Evolutionary conservation across 2,329 filamentous ascomycete genomes (phyloP).

Genomic region (Fusarium hainanense): DNA sequence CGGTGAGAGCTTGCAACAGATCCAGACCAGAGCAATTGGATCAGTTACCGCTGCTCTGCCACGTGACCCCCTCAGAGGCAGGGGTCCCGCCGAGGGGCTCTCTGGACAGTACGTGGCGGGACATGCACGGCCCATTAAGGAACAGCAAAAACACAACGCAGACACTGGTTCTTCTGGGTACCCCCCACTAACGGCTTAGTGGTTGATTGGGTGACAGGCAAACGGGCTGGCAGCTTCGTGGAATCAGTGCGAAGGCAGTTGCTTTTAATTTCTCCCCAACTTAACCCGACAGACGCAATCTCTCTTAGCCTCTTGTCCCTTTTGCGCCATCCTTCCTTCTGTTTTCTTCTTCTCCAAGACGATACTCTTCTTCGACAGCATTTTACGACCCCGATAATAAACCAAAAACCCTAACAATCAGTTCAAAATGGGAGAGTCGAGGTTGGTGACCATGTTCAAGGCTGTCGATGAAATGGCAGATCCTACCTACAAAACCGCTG

Average conservation of each 20-base stretch:
- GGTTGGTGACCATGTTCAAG: constrained; percentile 48
- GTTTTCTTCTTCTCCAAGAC: constrained; percentile 10
- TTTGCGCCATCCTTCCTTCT: constrained; percentile 20
- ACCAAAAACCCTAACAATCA: constrained; percentile 28
- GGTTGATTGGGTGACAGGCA: constrained; percentile 49
- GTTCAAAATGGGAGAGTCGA: constrained; percentile 61
- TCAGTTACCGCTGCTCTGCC: background rate
- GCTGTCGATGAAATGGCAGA: constrained; percentile 2
- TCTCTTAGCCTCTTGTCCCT: constrained; percentile 22
- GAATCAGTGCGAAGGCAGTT: constrained; percentile 44
- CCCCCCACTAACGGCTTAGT: constrained; percentile 40
- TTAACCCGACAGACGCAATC: constrained; percentile 42
- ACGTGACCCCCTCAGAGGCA: too few relatives aligned
- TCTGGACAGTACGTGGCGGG: constrained; percentile 31
- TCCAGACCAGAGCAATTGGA: background rate
- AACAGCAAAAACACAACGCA: constrained; percentile 21
- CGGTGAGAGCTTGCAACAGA: constrained; percentile 42
- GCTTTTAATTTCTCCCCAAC: constrained; percentile 48
- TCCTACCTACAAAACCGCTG: background rate
- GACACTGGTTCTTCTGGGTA: constrained; percentile 37
- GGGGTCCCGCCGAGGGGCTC: constrained; percentile 20
- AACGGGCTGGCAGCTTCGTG: constrained; percentile 39
- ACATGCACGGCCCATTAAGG: constrained; percentile 10
- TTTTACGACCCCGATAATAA: constrained; percentile 32
- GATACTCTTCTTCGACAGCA: constrained; percentile 1